Evolutionary conservation across 1,139 yeast genomes (phyloP), one percentile per base, ranked within the genome.

Genomic region (Suhomyces panamericanus): DNA sequence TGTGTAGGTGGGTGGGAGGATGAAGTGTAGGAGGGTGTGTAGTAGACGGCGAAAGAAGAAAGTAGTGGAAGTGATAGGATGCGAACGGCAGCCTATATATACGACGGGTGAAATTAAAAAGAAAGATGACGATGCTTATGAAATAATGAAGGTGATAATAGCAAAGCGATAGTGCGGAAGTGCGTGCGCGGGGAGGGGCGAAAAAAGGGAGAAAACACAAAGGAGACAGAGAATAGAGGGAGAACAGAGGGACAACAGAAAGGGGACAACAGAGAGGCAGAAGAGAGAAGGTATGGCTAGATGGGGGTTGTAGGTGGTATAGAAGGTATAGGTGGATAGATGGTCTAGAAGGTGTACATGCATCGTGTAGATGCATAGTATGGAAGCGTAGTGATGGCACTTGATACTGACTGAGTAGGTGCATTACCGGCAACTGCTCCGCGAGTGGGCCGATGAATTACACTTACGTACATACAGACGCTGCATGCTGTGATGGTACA

Each of bases 71-170:
- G 33, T 26, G 17, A 6, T 32, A 13, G 14, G 36, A 31, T 29
- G 43, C 35, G 39, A 30, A 37, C 44, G 48, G 48, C 48, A 35
- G 41, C 39, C 42, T 38, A 39, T 44, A 44, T 41, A 44, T 44
- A 44, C 35, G 36, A 34, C 37, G 39, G 35, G 32, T 38, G 44
- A 38, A 38, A 38, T 41, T 38, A 44, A 44, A 44, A 44, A 41
- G 44, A 44, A 44, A 44, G 44, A 44, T 44, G 48, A 44, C 48
- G 48, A 44, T 44, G 48, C 44, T 44, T 41, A 44, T 41, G 48
- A 44, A 39, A 44, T 41, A 41, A 38, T 38, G 27, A 40, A 34
- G 47, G 48, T 32, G 48, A 44, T 38, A 44, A 44, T 38, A 44
- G 48, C 44, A 41, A 44, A 43, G 47, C 44, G 47, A 20, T 6